Evolutionary conservation across 192 early-diverging fungal species (phyloP).

Genomic region (Backusella macrospora): DNA sequence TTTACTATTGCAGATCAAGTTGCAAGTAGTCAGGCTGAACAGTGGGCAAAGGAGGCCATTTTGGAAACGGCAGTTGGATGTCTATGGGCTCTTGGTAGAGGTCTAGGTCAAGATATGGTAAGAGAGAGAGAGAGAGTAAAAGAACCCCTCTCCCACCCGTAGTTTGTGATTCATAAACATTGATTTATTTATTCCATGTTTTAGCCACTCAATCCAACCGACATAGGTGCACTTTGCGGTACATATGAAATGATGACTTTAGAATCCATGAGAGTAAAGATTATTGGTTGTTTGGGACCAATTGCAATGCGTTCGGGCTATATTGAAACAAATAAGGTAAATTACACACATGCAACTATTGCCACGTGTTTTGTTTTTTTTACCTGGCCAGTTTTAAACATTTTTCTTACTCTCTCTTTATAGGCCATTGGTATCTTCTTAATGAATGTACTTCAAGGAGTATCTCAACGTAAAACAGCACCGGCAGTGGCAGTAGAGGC

Average conservation of each 20-base stretch:
- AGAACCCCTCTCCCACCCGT: too few species aligned
- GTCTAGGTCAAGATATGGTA: conserved; percentile 60
- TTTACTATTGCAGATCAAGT: conserved; percentile 43
- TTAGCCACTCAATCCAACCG: conserved; percentile 45
- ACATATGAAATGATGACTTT: conserved; percentile 44
- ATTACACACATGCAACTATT: neutral
- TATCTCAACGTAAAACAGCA: conserved; percentile 32
- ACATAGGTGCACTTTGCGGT: conserved; percentile 49
- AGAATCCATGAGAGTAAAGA: conserved; percentile 65
- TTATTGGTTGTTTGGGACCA: conserved; percentile 73
- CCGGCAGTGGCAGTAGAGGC: conserved; percentile 66
- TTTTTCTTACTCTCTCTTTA: neutral
- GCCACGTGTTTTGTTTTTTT: neutral
- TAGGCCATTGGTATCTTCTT: conserved; percentile 73
- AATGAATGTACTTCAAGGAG: conserved; percentile 48
- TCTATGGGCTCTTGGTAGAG: conserved; percentile 78
- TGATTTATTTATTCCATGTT: neutral
- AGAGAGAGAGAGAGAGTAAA: neutral
- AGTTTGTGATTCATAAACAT: too few species aligned
- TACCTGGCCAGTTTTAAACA: neutral
- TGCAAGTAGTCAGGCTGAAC: conserved; percentile 27
- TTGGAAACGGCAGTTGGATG: conserved; percentile 67
- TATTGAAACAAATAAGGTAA: conserved; percentile 66
- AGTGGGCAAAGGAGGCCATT: conserved; percentile 31
- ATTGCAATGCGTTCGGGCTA: conserved; percentile 73